Percentiles rank a stretch among this genome's conserved stretches.
Conservation (phyloP, 352 stramenopile species). For the Phytopythium cucurbitacearum region DNA sequence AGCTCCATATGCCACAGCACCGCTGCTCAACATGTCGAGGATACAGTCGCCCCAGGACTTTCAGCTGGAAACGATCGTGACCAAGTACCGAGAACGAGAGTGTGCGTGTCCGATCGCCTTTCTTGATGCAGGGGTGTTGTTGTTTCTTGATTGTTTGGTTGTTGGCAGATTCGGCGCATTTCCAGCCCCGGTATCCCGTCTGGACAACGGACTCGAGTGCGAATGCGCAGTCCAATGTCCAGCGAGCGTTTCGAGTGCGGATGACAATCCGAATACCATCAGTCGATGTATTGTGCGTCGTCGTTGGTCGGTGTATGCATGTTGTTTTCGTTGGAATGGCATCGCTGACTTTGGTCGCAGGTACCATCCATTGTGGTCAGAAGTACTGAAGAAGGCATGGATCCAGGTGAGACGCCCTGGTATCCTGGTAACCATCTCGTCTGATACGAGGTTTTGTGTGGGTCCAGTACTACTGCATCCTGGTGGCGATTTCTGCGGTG, state of each 20-base stretch:
- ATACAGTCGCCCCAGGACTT: conserved; percentile 31
- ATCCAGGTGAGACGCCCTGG: conserved; percentile 39
- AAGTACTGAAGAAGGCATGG: conserved; percentile 62
- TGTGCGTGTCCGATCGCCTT: conserved; percentile 22
- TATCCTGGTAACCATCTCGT: not conserved
- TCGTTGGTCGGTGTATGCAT: not conserved
- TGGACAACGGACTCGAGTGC: conserved; percentile 31
- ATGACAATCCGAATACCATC: conserved; percentile 42
- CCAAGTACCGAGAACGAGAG: conserved; percentile 37
- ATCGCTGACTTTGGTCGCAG: conserved; percentile 10
- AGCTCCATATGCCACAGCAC: conserved; percentile 23
- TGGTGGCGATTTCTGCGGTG: conserved; percentile 28
- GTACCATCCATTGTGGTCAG: conserved; percentile 51
- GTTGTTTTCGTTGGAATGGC: not conserved
- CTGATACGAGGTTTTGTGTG: not conserved
- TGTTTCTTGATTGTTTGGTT: not conserved
- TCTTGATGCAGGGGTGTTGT: not conserved
- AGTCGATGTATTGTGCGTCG: conserved; percentile 24
- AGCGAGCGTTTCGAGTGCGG: conserved; percentile 26
- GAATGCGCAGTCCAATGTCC: not conserved
- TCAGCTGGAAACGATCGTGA: conserved; percentile 27
- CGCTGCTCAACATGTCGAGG: conserved; percentile 39
- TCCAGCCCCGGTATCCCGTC: conserved; percentile 30
- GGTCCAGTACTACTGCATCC: conserved; percentile 41
- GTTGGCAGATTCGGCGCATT: conserved; percentile 26